Conservation (phyloP, 1,284 basidiomycete species). For the Heterobasidion occidentale region DNA sequence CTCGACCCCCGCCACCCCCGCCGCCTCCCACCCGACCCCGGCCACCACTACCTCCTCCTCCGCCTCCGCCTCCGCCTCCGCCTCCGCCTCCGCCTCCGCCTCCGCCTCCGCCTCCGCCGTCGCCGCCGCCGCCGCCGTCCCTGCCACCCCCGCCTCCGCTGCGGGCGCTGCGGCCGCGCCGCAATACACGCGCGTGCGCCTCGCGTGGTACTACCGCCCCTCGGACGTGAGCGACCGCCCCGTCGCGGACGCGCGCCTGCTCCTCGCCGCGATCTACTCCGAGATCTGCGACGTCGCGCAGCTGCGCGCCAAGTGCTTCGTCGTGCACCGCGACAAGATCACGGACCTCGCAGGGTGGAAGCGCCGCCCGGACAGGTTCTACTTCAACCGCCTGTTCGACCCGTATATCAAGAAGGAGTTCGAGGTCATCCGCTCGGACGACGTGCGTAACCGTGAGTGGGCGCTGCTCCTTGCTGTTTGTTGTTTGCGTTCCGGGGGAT, state of each 20-base stretch:
- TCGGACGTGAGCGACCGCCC: conserved; percentile 81
- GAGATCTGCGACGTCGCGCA: conserved; percentile 91
- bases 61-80: conserved; percentile 1
- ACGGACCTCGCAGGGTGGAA: conserved; percentile 93
- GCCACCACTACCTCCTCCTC: no score
- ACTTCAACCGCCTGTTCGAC: conserved; percentile 91
- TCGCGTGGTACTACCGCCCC: conserved; percentile 92
- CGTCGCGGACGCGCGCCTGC: conserved; percentile 81
- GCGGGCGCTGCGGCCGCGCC: no score
- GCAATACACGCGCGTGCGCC: conserved; percentile 61
- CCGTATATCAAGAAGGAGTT: conserved; percentile 98
- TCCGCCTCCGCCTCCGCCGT: conserved; percentile 19
- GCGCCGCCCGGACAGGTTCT: conserved; percentile 90
- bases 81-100: conserved; percentile 30
- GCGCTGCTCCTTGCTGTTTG: conserved; percentile 4
- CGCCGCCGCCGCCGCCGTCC: conserved; percentile 10
- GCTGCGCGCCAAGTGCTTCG: conserved; percentile 86
- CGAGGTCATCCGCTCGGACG: conserved; percentile 85
- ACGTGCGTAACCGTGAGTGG: conserved; percentile 82
- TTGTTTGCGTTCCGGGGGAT: not conserved
- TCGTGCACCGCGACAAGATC: conserved; percentile 91
- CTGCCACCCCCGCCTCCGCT: conserved; percentile 28
- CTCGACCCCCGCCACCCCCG: conserved; percentile 1
- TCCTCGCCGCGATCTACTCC: conserved; percentile 92
- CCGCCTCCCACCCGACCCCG: no score